Conservation (phyloP, 2,329 filamentous ascomycete species). For the Calonectria hongkongensis region DNA sequence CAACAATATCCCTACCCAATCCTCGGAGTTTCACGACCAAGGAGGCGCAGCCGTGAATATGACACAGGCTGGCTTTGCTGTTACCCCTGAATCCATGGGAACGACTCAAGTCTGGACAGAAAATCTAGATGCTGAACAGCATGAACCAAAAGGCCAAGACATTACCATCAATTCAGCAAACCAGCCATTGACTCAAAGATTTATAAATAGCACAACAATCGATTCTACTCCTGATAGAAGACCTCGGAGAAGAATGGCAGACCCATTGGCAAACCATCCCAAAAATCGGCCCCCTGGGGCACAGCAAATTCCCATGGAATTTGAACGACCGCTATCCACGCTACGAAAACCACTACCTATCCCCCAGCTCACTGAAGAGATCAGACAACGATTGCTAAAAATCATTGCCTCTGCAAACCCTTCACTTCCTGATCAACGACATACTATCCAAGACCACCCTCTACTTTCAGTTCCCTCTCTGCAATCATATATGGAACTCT, state of each 20-base stretch:
- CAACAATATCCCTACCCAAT: conserved; percentile 2
- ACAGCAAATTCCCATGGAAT: conserved; percentile 37
- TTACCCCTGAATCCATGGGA: conserved; percentile 47
- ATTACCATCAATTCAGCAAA: conserved; percentile 14
- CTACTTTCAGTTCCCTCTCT: conserved; percentile 70
- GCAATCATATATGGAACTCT: conserved; percentile 75
- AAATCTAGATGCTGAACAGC: conserved; percentile 21
- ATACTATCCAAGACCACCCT: conserved; percentile 65
- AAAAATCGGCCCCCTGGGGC: conserved; percentile 13
- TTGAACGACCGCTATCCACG: conserved; percentile 57
- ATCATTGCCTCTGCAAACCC: conserved; percentile 71
- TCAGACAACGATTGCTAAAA: conserved; percentile 64
- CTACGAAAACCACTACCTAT: conserved; percentile 44
- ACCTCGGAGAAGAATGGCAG: conserved; percentile 25
- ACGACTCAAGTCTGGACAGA: conserved; percentile 47
- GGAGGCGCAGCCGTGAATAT: conserved; percentile 25
- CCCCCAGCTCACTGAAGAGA: conserved; percentile 61
- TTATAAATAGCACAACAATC: background rate
- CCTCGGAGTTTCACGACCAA: conserved; percentile 26
- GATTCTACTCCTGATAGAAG: conserved; percentile 27
- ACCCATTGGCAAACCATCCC: conserved; percentile 9
- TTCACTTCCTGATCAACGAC: conserved; percentile 63
- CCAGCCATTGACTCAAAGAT: background rate
- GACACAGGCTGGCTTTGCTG: conserved; percentile 32
- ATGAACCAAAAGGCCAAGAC: conserved; percentile 16